Base-by-base conservation (phyloP, 2,329 filamentous ascomycete genomes). In the Cordyceps tenuipes region DNA sequence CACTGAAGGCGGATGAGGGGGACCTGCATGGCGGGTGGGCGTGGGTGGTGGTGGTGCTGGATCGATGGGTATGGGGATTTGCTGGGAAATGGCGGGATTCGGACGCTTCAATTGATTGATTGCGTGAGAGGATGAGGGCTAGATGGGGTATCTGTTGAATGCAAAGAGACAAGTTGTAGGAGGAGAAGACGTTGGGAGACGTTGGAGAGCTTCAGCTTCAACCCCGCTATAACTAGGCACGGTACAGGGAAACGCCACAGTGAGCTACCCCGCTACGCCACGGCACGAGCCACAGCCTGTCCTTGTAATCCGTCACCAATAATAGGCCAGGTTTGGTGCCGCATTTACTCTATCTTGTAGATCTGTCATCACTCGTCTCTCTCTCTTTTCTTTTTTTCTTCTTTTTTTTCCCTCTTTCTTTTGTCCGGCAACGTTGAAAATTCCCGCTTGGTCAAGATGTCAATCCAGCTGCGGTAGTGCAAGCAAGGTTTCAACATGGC, bases 1-100 rank as follows among this genome's bases (percentile, higher is more conserved):
- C 89, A 92, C 73, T 89, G 86, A 65, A 97, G 85, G 67, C 91
- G 86, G 72, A 96, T 82, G 57, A 97, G 78, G 69, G 93, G 92
- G 63, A 94, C 84, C 70, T 89, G 88, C 82, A 92, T 79, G 58
- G 44, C 63, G 44, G 10, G 57, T 39, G 26, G 17, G 17, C 12
- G 13, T 15, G 39, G 23, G 47, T 10, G 61, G 9, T 29, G 26
- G 50, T 53, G 62, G 21, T 15, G 19, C 19, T 5, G 34, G 10
- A 17, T 46, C 10, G 29, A 41, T 3, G 54, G 29, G 34, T 15
- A 26, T n/a, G 21, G 29, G 15, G 12, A 5, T 9, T 29, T n/a
- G 13, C 7, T 17, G n/a, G n/a, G 5, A 19, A 41, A 26, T 26
- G 31, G 7, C 19, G n/a, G 17, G n/a, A 21, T 41, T 3, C 3